Percentiles rank a stretch among this genome's conserved stretches.
Conservation (phyloP, 2,329 filamentous ascomycete species). For the Thielaviopsis ethacetica region DNA sequence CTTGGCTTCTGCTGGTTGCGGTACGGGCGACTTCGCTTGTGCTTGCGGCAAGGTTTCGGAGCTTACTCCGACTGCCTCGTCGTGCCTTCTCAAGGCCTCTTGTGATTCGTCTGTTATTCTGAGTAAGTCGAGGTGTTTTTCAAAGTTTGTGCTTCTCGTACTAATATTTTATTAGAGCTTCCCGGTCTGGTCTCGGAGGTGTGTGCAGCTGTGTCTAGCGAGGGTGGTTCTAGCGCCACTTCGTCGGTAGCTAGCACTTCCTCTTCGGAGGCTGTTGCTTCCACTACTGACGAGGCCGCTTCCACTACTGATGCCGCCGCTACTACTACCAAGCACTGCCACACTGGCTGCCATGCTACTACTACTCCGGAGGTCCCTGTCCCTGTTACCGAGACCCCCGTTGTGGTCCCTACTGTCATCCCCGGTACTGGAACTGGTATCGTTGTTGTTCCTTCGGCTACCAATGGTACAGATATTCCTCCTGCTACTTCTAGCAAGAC, state of each 20-base stretch:
- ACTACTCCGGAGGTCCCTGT: too few relatives aligned
- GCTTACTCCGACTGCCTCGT: conserved; percentile 5
- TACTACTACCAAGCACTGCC: conserved; percentile 10
- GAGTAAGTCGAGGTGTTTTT: conserved; percentile 17
- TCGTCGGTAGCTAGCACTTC: too few relatives aligned
- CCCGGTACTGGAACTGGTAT: too few relatives aligned
- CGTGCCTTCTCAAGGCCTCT: conserved; percentile 13
- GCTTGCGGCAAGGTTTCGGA: conserved; percentile 6
- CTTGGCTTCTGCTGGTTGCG: conserved; percentile 6
- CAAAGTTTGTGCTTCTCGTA: background rate
- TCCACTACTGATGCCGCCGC: conserved; percentile 11
- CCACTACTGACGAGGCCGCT: conserved; percentile 8
- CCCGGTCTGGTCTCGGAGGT: conserved; percentile 15
- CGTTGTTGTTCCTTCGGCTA: too few relatives aligned
- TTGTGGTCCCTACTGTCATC: too few relatives aligned
- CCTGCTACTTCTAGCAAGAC: too few relatives aligned
- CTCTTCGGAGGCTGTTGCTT: too few relatives aligned
- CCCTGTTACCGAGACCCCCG: too few relatives aligned
- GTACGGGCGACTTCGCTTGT: conserved; percentile 9
- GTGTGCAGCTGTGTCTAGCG: conserved; percentile 14
- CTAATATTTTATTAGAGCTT: conserved; percentile 14
- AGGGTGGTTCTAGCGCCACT: conserved; percentile 9
- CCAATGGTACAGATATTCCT: too few relatives aligned
- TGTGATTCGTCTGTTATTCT: conserved; percentile 22
- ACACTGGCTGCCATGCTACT: background rate